Evolutionary conservation across 441 rosid species (phyloP), one percentile per base, ranked within the genome.

Genomic region (Manihot esculenta): DNA sequence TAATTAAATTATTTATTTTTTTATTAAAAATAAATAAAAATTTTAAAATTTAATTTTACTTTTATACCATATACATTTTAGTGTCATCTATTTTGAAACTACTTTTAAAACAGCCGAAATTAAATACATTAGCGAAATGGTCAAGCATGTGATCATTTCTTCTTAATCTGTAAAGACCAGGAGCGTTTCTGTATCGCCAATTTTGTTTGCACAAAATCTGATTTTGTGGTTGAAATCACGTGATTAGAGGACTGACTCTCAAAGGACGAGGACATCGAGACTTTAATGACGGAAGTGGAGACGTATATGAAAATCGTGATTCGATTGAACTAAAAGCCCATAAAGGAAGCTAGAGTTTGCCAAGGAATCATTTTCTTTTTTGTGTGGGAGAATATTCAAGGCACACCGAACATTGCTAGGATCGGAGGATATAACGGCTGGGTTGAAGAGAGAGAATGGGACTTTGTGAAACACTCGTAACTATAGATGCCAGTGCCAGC

Each of bases 241-340:
- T 94, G 97, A 95, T 94, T 92, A 3, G 99, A 94, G 82, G 99
- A 92, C 84, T 79, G 91, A 64, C 99, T 97, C 1, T 88, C 97
- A 0, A 89, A 91, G 2, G 92, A 84, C 21, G 97, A 86, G 74
- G 89, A 90, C 70, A 76, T 90, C 9, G 99, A 92, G 44, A 74
- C 79, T 2, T 64, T 90, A 63, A 86, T 96, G 18, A 72, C 64
- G 59, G 97, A 94, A 48, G 97, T 94, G 5, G 97, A 94, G 74
- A 71, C 75, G 21, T 73, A 83, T 78, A 92, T 94, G 99, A 92
- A 90, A 79, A 97, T 92, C 55, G 99, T 94, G 79, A 90, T 92
- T 68, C 77, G 99, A 18, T 74, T 94, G 73, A 89, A 88, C 21
- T 97, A 97, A 56, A 94, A 94, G 77, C 73, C 83, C 4, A 97